Evolutionary conservation across 225 moss, liverwort and hornwort genomes (phyloP).

Genomic region (Thuidium tamariscinum): DNA sequence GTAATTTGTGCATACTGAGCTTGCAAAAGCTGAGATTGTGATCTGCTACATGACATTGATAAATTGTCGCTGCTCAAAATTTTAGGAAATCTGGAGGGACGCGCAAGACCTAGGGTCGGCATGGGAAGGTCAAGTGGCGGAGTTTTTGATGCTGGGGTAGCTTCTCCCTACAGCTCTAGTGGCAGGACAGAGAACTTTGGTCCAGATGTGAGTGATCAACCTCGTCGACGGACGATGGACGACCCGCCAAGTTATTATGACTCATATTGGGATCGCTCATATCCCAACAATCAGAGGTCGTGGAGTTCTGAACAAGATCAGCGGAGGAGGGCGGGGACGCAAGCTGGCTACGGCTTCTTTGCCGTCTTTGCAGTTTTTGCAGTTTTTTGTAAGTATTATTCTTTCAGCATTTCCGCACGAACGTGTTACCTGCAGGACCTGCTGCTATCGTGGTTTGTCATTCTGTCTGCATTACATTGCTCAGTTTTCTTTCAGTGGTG

Average conservation of each 20-base stretch:
- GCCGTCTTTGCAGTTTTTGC: conserved; percentile 19
- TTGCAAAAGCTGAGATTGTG: not conserved
- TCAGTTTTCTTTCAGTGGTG: not conserved
- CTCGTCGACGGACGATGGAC: conserved; percentile 15
- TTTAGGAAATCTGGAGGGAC: conserved; percentile 24
- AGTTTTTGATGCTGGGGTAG: conserved; percentile 10
- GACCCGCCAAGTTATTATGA: conserved; percentile 17
- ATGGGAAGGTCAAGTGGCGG: conserved; percentile 49
- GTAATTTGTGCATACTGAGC: not conserved
- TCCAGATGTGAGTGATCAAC: conserved; percentile 1
- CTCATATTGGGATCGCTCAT: conserved; percentile 23
- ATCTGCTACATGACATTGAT: not conserved
- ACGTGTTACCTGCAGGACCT: not conserved
- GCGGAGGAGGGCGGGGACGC: conserved; percentile 1
- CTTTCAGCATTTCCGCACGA: not conserved
- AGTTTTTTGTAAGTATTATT: conserved; percentile 18
- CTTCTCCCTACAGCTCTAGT: conserved; percentile 22
- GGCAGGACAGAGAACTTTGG: conserved; percentile 30
- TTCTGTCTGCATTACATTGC: not conserved
- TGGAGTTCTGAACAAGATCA: conserved; percentile 14
- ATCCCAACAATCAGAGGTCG: conserved; percentile 14
- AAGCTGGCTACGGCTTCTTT: conserved; percentile 30
- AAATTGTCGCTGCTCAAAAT: not conserved
- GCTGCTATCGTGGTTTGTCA: not conserved
- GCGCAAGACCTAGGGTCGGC: conserved; percentile 6